These are phyloP conservation scores for Candida berthetii DNA, from an alignment of 805 yeast species.

Conservation along the genomic window DNA sequence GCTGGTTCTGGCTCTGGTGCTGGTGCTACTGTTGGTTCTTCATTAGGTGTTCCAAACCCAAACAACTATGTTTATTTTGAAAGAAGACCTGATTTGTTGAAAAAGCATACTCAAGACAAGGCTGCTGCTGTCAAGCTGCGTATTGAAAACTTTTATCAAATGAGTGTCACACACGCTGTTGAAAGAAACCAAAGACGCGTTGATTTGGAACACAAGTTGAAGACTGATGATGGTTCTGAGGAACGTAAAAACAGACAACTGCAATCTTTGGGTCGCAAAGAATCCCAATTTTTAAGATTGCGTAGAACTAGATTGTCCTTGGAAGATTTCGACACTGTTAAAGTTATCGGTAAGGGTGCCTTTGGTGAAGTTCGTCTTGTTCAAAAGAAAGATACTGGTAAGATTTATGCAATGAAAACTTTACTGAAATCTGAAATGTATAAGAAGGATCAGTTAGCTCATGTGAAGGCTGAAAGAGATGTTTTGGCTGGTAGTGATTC, in stretches of 20 bases:
- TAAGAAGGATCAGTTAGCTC: slow-evolving; percentile 91
- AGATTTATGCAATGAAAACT: slow-evolving; percentile 91
- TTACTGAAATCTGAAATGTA: slow-evolving; percentile 79
- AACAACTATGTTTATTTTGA: slow-evolving; percentile 20
- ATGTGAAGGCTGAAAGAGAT: slow-evolving; percentile 94
- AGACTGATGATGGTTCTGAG: slow-evolving; percentile 60
- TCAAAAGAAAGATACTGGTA: slow-evolving; percentile 87
- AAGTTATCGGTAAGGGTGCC: slow-evolving; percentile 99
- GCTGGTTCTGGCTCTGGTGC: neutral
- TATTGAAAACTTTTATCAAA: slow-evolving; percentile 84
- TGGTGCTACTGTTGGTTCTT: neutral
- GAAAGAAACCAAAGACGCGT: slow-evolving; percentile 92
- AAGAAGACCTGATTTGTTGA: slow-evolving; percentile 23
- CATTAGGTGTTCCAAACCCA: neutral
- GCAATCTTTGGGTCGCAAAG: slow-evolving; percentile 81
- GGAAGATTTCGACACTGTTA: slow-evolving; percentile 92
- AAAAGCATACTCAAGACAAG: slow-evolving; percentile 22
- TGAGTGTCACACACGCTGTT: slow-evolving; percentile 88
- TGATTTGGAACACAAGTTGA: slow-evolving; percentile 75
- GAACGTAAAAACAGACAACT: slow-evolving; percentile 67
- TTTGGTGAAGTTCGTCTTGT: slow-evolving; percentile 97
- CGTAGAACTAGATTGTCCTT: slow-evolving; percentile 87
- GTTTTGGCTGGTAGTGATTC: slow-evolving; percentile 90
- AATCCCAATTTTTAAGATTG: slow-evolving; percentile 81
- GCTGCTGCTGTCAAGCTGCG: slow-evolving; percentile 58